A percentile compares a stretch with the other conserved stretches of the same genome.
Conservation (phyloP, 1,284 basidiomycete genomes). For the Ceratobasidium theobromae region DNA sequence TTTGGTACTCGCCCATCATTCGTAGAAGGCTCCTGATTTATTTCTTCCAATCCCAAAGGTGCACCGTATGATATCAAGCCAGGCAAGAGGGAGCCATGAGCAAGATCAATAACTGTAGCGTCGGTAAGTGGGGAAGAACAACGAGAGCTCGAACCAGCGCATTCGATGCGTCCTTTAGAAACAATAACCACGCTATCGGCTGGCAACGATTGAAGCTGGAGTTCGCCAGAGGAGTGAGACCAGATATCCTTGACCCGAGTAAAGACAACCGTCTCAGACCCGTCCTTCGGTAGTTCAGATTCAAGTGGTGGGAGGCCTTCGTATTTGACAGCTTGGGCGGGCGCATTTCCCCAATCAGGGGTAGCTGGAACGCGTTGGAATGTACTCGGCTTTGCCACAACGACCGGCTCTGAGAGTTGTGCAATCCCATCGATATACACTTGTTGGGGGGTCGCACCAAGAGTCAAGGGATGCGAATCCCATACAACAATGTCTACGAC, state of each 20-base stretch:
- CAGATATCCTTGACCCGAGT: slow-evolving; percentile 39
- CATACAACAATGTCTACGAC: slow-evolving; percentile 78
- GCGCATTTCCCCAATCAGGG: slow-evolving; percentile 28
- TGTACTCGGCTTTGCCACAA: background rate
- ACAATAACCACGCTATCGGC: slow-evolving; percentile 8
- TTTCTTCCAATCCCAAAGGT: slow-evolving; percentile 33
- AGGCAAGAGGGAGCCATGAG: slow-evolving; percentile 17
- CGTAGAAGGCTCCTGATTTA: slow-evolving; percentile 34
- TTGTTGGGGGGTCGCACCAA: slow-evolving; percentile 53
- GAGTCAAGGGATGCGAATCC: slow-evolving; percentile 80
- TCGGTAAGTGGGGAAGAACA: background rate
- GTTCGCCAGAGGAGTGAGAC: background rate
- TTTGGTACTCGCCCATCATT: slow-evolving; percentile 9
- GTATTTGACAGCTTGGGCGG: slow-evolving; percentile 6
- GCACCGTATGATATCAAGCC: slow-evolving; percentile 38
- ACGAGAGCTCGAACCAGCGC: background rate
- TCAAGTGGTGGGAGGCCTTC: slow-evolving; percentile 24
- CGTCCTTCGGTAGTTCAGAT: background rate
- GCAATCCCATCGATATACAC: slow-evolving; percentile 44
- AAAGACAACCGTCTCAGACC: slow-evolving; percentile 24
- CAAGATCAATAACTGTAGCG: slow-evolving; percentile 24
- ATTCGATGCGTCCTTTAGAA: slow-evolving; percentile 3
- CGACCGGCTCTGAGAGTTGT: slow-evolving; percentile 39
- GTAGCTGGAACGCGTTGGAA: slow-evolving; percentile 19
- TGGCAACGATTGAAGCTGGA: background rate